These are phyloP conservation scores for Piper longum DNA, from an alignment of 164 flowering plant species.

Conservation along the genomic window DNA sequence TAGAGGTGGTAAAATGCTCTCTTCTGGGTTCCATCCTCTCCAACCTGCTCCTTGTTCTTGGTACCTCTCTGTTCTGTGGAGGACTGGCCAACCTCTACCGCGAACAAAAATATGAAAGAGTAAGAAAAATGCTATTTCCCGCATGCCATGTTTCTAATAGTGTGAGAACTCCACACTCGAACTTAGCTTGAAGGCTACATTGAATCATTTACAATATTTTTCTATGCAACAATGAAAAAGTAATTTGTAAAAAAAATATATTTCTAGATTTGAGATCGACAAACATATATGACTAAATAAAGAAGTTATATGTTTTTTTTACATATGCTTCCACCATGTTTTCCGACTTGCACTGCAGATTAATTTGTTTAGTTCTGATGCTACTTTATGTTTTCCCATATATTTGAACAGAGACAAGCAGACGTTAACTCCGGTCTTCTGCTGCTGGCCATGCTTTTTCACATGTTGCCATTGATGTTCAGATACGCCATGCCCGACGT, in stretches of 20 bases:
- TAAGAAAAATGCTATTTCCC: conserved; percentile 13
- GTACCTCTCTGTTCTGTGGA: conserved; percentile 79
- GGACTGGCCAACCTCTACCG: conserved; percentile 42
- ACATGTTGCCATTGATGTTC: conserved; percentile 57
- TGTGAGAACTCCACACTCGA: too few relatives aligned
- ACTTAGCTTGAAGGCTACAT: too few relatives aligned
- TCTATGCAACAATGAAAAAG: too few relatives aligned
- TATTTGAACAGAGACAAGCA: conserved; percentile 57
- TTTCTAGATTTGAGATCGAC: too few relatives aligned
- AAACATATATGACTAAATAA: too few relatives aligned
- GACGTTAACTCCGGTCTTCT: conserved; percentile 61
- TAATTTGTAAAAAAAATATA: too few relatives aligned
- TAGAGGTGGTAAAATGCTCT: conserved; percentile 69
- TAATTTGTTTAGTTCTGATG: not conserved
- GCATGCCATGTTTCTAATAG: too few relatives aligned
- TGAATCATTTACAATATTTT: too few relatives aligned
- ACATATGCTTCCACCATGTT: too few relatives aligned
- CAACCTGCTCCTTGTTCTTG: conserved; percentile 84
- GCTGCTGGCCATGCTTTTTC: conserved; percentile 59
- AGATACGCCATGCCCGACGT: conserved; percentile 13
- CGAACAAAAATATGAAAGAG: conserved; percentile 71
- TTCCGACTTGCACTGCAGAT: too few relatives aligned
- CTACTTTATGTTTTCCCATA: too few relatives aligned
- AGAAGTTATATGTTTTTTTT: too few relatives aligned
- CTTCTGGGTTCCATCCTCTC: conserved; percentile 85